Evolutionary conservation across 257 asterid species (phyloP).

Genomic region (Verbascum thapsus): DNA sequence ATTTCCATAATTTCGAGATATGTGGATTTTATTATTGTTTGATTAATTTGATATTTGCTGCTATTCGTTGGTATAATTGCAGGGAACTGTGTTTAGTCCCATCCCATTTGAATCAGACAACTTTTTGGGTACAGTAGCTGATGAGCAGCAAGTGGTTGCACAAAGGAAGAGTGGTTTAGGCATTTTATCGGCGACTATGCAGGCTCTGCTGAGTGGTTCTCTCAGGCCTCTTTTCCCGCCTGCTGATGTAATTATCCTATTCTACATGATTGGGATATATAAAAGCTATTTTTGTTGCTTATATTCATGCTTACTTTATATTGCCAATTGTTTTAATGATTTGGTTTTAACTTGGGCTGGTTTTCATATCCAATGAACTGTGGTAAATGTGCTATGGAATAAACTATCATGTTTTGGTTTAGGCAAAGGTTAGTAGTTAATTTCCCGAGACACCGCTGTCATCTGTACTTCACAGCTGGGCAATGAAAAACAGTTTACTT

Average conservation of each 20-base stretch:
- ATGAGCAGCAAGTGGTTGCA: conserved; percentile 41
- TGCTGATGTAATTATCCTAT: conserved; percentile 52
- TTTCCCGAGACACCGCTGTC: too few species aligned
- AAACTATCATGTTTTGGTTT: too few species aligned
- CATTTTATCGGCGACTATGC: conserved; percentile 42
- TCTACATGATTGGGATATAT: conserved; percentile 13
- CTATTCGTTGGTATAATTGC: conserved; percentile 39
- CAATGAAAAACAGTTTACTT: too few species aligned
- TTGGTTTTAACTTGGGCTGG: too few species aligned
- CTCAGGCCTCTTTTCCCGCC: conserved; percentile 57
- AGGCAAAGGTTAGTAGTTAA: too few species aligned
- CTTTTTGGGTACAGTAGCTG: conserved; percentile 36
- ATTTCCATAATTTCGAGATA: not conserved
- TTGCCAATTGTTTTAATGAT: too few species aligned
- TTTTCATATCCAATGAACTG: too few species aligned
- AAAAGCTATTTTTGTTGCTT: not conserved
- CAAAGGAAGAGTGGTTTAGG: conserved; percentile 45
- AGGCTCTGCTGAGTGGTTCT: conserved; percentile 55
- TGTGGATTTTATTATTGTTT: not conserved
- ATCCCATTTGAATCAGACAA: conserved; percentile 59
- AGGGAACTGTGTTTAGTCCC: conserved; percentile 82
- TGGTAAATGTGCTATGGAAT: too few species aligned
- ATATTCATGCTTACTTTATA: too few species aligned
- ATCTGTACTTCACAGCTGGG: too few species aligned
- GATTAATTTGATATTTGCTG: conserved; percentile 7